Evolutionary conservation across 495 filamentous ascomycete species (phyloP).

Genomic region (Neurospora sp.): DNA sequence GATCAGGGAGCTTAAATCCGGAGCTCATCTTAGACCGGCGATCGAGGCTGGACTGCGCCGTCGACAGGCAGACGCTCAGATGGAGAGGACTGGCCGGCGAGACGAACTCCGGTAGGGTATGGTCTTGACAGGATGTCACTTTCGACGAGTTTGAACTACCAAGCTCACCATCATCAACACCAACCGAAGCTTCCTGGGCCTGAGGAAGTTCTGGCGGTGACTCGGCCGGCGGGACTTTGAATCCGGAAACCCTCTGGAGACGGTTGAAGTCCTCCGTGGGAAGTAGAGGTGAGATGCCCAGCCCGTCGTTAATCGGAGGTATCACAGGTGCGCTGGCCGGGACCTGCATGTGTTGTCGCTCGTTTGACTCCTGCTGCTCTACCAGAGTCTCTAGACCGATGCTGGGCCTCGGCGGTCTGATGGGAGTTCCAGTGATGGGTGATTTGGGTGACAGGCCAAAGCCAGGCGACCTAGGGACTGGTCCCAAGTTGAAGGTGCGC

Average conservation of each 20-base stretch:
- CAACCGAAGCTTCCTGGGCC: not conserved
- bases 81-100: not conserved
- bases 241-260: not conserved
- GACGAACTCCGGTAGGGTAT: not conserved
- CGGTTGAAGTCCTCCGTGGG: not conserved
- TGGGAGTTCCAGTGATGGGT: not conserved
- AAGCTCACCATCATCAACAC: not conserved
- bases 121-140: not conserved
- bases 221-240: not conserved
- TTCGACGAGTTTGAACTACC: not conserved
- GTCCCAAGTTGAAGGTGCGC: not conserved
- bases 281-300: not conserved
- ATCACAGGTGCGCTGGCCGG: not conserved
- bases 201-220: not conserved
- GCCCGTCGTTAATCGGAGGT: not conserved
- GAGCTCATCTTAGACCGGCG: not conserved
- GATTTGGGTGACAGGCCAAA: not conserved
- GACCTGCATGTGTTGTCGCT: not conserved
- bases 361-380: slow-evolving; percentile 12
- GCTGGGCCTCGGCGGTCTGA: slow-evolving; percentile 1
- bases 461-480: not conserved
- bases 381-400: slow-evolving; percentile 14
- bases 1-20: not conserved
- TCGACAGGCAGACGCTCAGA: not conserved
- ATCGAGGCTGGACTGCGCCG: not conserved